phyloP scores from a whole-genome alignment of 805 yeast genomes.

The Yamadazyma akitaensis region DNA sequence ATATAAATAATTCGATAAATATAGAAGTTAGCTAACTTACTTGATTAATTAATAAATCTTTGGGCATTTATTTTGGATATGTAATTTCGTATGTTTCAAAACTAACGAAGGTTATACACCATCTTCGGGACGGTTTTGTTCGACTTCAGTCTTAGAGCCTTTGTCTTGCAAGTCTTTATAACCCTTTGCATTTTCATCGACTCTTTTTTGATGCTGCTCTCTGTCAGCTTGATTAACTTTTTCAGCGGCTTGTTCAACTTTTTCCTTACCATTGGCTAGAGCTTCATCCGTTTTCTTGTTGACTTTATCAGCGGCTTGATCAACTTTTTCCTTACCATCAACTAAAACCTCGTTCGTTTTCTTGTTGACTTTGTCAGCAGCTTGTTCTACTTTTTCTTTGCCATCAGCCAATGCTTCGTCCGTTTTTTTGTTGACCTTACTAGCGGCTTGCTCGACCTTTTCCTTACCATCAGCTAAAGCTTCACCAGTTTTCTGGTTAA shows the following conservation, averaged over 20 bases:
- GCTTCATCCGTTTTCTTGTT: conserved; percentile 23
- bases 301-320: too few relatives aligned
- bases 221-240: neutral
- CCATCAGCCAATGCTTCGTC: conserved; percentile 21
- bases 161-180: conserved; percentile 42
- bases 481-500: too few relatives aligned
- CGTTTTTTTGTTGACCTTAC: conserved; percentile 24
- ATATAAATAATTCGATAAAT: neutral
- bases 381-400: conserved; percentile 16
- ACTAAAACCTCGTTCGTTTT: too few relatives aligned
- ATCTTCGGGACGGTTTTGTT: conserved; percentile 47
- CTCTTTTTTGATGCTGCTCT: conserved; percentile 12
- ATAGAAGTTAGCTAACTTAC: neutral
- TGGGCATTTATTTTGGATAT: neutral
- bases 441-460: too few relatives aligned
- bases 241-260: conserved; percentile 13
- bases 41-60: neutral
- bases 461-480: too few relatives aligned
- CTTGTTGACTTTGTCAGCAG: conserved; percentile 7
- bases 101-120: conserved; percentile 24
- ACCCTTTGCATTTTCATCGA: conserved; percentile 27
- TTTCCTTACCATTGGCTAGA: conserved; percentile 20
- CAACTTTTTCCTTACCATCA: too few relatives aligned
- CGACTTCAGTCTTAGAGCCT: conserved; percentile 39
- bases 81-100: neutral